Percentiles rank a stretch among this genome's conserved stretches.
These are phyloP conservation scores for Podila minutissima DNA, from an alignment of 192 early-diverging fungal species.

Conservation along the genomic window DNA sequence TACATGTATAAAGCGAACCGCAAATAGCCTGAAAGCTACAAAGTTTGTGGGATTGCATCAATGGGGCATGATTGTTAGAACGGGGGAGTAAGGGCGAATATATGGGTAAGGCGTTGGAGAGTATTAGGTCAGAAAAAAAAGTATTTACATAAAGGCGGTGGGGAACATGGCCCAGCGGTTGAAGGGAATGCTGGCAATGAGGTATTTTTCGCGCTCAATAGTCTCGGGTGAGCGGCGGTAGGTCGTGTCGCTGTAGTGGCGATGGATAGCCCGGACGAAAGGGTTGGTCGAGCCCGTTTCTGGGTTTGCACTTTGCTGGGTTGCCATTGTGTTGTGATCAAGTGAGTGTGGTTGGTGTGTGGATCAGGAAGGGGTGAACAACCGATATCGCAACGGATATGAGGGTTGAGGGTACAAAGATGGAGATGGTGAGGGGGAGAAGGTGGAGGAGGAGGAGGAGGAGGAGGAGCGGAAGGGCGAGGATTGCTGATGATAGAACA, in stretches of 20 bases:
- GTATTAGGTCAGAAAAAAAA: background rate
- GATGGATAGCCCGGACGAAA: constrained; percentile 9
- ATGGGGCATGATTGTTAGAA: background rate
- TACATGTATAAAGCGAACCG: constrained; percentile 68
- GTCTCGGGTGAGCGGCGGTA: constrained; percentile 18
- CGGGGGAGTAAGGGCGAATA: background rate
- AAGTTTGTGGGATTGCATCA: background rate
- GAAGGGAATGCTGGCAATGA: constrained; percentile 49
- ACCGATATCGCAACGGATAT: background rate
- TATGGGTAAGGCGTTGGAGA: background rate
- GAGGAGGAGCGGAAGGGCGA: background rate
- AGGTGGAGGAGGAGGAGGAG: constrained; percentile 11
- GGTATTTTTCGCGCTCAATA: constrained; percentile 30
- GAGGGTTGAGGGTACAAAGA: background rate
- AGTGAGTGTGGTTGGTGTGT: background rate
- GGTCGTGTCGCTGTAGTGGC: constrained; percentile 32
- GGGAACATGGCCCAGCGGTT: constrained; percentile 65
- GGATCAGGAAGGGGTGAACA: constrained; percentile 10
- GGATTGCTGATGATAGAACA: background rate
- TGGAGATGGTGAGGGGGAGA: constrained; percentile 7
- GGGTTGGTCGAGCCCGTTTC: constrained; percentile 8
- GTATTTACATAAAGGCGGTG: constrained; percentile 56
- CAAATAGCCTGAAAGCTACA: constrained; percentile 62
- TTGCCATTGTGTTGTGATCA: background rate
- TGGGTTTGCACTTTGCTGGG: constrained; percentile 7